Evolutionary conservation across 2,329 filamentous ascomycete species (phyloP).

Genomic region (Colletotrichum musae): DNA sequence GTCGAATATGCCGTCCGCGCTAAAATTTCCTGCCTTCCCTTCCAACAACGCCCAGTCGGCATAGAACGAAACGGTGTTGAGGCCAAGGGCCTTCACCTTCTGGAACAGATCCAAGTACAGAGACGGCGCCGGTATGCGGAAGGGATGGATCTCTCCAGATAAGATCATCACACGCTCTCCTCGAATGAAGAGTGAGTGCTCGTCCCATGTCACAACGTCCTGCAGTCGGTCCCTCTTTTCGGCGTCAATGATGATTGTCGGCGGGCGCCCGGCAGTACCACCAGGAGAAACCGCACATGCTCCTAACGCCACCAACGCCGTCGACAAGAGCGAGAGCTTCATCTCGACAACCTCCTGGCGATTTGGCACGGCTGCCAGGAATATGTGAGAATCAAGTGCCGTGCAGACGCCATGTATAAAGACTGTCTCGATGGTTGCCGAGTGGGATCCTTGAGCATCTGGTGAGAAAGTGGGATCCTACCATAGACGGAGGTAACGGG

Average conservation of each 20-base stretch:
- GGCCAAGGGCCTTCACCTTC: conserved; percentile 86
- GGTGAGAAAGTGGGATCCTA: neutral
- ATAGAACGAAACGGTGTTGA: conserved; percentile 86
- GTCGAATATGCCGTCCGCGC: conserved; percentile 79
- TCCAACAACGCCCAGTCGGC: conserved; percentile 84
- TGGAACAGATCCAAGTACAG: conserved; percentile 81
- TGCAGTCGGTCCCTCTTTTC: conserved; percentile 49
- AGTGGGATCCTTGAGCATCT: neutral
- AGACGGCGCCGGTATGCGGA: conserved; percentile 61
- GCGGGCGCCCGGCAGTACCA: conserved; percentile 31
- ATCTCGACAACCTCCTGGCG: neutral
- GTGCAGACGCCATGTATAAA: neutral
- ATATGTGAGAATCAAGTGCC: neutral
- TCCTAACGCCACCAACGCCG: conserved; percentile 36
- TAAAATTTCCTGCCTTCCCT: conserved; percentile 78
- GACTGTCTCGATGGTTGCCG: neutral
- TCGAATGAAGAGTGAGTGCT: conserved; percentile 78
- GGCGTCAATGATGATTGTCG: conserved; percentile 43
- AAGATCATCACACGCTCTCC: conserved; percentile 81
- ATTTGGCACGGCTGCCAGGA: neutral
- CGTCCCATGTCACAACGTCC: conserved; percentile 76
- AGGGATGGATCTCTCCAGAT: conserved; percentile 82
- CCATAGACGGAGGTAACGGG: neutral
- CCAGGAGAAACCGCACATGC: conserved; percentile 40
- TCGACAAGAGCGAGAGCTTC: conserved; percentile 17